Conservation (phyloP, 2,329 filamentous ascomycete genomes). For the Chrysoporthe deuterocubensis region DNA sequence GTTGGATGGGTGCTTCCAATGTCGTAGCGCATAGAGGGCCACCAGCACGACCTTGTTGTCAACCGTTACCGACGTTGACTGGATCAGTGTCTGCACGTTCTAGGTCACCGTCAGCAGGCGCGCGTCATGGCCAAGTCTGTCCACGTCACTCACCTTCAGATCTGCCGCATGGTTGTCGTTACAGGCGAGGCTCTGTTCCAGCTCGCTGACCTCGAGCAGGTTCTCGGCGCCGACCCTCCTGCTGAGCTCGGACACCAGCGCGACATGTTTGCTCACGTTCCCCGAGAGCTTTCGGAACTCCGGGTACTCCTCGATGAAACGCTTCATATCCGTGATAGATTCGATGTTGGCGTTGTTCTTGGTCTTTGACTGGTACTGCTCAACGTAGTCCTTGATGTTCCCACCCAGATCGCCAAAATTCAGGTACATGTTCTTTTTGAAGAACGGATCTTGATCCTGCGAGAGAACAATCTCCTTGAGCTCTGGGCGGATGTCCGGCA, state of each 20-base stretch:
- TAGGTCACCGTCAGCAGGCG: conserved; percentile 39
- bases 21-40: conserved; percentile 92
- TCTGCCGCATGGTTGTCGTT: conserved; percentile 93
- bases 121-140: not conserved
- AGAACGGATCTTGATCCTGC: conserved; percentile 97
- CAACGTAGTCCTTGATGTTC: conserved; percentile 97
- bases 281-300: conserved; percentile 96
- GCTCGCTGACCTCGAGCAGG: conserved; percentile 92
- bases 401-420: conserved; percentile 96
- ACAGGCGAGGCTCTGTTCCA: conserved; percentile 95
- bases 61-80: conserved; percentile 73
- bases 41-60: conserved; percentile 89
- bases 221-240: conserved; percentile 83
- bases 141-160: conserved; percentile 68
- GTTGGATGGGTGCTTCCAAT: conserved; percentile 84
- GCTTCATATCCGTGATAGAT: conserved; percentile 98
- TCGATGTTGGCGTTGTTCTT: conserved; percentile 96
- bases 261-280: conserved; percentile 98
- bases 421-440: conserved; percentile 98
- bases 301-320: conserved; percentile 97
- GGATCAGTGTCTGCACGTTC: conserved; percentile 85
- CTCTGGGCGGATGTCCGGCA: conserved; percentile 84
- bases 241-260: conserved; percentile 90
- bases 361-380: conserved; percentile 97
- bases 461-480: conserved; percentile 93